phyloP scores from a whole-genome alignment of 345 rosid genomes.

The Fremontodendron californicum region DNA sequence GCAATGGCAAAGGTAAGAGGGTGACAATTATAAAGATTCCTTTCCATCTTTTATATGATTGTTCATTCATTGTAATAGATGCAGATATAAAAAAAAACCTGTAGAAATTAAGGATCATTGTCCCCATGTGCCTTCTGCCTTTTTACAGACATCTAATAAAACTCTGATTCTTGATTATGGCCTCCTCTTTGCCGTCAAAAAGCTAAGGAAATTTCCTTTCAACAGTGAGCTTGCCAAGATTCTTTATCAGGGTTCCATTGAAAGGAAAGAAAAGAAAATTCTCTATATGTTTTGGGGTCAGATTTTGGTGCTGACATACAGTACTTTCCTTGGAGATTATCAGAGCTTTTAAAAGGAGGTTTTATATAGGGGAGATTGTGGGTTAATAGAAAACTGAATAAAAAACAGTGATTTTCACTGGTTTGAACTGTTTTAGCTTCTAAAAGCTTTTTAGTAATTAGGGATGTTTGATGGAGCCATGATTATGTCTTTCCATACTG shows the following conservation, averaged over 20 bases:
- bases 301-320: background rate
- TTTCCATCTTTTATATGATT: constrained; percentile 18
- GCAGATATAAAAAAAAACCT: background rate
- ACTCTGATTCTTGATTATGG: background rate
- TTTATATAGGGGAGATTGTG: background rate
- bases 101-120: background rate
- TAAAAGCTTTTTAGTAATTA: background rate
- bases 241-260: background rate
- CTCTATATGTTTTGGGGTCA: no score
- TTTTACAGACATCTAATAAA: background rate
- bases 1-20: background rate
- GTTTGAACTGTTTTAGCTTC: background rate
- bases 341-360: background rate
- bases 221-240: background rate
- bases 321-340: background rate
- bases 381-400: background rate
- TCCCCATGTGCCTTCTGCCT: background rate
- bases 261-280: no score
- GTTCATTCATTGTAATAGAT: background rate
- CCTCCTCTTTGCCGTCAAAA: background rate
- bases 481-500: constrained; percentile 10
- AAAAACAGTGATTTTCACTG: background rate
- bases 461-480: constrained; percentile 27
- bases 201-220: background rate
- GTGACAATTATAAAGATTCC: constrained; percentile 7